Conservation (phyloP, 2,329 filamentous ascomycete species). For the Botrytis deweyae region DNA sequence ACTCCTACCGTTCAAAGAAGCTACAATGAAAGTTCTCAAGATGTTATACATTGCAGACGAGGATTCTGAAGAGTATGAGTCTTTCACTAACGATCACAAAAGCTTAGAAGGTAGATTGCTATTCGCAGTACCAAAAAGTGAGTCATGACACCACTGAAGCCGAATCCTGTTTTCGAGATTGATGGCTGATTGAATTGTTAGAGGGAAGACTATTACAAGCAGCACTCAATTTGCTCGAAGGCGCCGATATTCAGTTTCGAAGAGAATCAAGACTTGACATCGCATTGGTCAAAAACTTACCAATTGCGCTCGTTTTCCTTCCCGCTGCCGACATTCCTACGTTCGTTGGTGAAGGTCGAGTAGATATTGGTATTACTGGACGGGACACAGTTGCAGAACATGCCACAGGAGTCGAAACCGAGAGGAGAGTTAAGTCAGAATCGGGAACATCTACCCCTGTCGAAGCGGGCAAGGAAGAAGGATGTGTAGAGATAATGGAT, state of each 20-base stretch:
- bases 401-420: conserved; percentile 60
- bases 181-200: conserved; percentile 42
- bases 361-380: conserved; percentile 93
- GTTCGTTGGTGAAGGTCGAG: conserved; percentile 91
- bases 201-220: conserved; percentile 91
- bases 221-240: conserved; percentile 84
- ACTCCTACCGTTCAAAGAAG: background rate
- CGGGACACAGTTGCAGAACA: conserved; percentile 91
- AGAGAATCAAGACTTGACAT: conserved; percentile 95
- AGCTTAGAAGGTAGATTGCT: conserved; percentile 91
- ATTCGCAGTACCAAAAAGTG: conserved; percentile 98
- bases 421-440: conserved; percentile 49
- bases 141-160: conserved; percentile 44
- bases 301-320: conserved; percentile 93
- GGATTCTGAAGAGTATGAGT: conserved; percentile 42
- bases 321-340: conserved; percentile 96
- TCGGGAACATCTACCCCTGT: conserved; percentile 47
- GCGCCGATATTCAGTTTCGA: conserved; percentile 94
- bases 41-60: conserved; percentile 43
- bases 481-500: conserved; percentile 80
- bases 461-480: conserved; percentile 45
- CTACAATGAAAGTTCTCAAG: conserved; percentile 5
- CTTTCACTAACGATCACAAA: conserved; percentile 42
- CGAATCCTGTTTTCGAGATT: conserved; percentile 9
- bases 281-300: conserved; percentile 94